phyloP scores from a whole-genome alignment of 2,329 filamentous ascomycete species.

The Scorias spongiosa region DNA sequence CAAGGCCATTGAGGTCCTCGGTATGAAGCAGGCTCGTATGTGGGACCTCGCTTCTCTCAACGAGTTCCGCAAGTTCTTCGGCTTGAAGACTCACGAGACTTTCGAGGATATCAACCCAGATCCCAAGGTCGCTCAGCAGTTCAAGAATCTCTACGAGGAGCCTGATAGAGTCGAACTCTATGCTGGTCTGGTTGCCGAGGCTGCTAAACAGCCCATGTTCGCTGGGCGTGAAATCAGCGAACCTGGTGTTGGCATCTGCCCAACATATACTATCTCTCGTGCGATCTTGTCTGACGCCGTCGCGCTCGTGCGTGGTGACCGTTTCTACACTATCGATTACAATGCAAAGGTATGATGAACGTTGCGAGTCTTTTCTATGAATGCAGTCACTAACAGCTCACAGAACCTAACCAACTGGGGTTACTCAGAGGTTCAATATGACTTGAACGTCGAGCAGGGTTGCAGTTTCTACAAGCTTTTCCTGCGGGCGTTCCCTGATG shows the following conservation, averaged over 20 bases:
- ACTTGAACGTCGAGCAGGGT: constrained; percentile 31
- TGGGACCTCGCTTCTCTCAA: constrained; percentile 49
- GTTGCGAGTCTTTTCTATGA: not conserved
- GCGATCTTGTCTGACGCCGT: constrained; percentile 67
- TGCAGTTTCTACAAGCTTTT: constrained; percentile 38
- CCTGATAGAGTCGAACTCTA: constrained; percentile 71
- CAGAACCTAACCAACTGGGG: constrained; percentile 25
- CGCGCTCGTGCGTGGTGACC: constrained; percentile 60
- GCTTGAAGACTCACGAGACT: constrained; percentile 47
- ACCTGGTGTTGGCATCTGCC: constrained; percentile 59
- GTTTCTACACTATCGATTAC: constrained; percentile 68
- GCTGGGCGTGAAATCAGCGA: not conserved
- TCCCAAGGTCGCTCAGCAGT: constrained; percentile 49
- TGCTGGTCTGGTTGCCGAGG: constrained; percentile 61
- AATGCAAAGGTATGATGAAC: constrained; percentile 11
- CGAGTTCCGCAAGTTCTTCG: constrained; percentile 50
- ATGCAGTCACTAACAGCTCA: constrained; percentile 13
- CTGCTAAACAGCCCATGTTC: constrained; percentile 54
- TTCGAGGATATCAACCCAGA: constrained; percentile 79
- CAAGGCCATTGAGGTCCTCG: constrained; percentile 46
- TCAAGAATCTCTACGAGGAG: constrained; percentile 53
- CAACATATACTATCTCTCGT: constrained; percentile 61
- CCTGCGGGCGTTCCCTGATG: constrained; percentile 34
- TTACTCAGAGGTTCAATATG: constrained; percentile 33
- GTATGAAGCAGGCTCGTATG: constrained; percentile 45